Conservation (phyloP, 2,329 filamentous ascomycete genomes). For the Raffaelea albimanens region DNA sequence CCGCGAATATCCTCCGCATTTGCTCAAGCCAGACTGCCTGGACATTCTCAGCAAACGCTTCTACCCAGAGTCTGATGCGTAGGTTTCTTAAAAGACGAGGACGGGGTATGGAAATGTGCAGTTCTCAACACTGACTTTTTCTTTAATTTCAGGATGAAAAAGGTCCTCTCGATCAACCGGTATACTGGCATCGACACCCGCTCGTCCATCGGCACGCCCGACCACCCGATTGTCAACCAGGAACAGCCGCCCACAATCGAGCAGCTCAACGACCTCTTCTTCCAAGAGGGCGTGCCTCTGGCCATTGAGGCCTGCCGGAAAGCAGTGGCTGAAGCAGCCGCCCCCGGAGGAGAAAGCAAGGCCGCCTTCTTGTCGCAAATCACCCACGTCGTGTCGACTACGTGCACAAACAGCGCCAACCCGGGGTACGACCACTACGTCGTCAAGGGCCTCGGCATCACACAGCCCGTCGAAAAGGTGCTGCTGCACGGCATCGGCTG, state of each 20-base stretch:
- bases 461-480: constrained; percentile 52
- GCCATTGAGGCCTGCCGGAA: constrained; percentile 45
- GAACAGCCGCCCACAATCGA: constrained; percentile 41
- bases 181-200: constrained; percentile 56
- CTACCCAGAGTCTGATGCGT: constrained; percentile 52
- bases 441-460: constrained; percentile 46
- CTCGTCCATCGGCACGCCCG: constrained; percentile 50
- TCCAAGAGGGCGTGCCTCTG: constrained; percentile 47
- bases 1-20: constrained; percentile 49
- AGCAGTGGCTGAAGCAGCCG: constrained; percentile 46
- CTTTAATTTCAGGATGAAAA: constrained; percentile 41
- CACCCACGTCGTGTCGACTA: constrained; percentile 59
- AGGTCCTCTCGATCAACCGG: constrained; percentile 53
- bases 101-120: too few species aligned
- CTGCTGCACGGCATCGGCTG: constrained; percentile 59
- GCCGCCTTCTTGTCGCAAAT: constrained; percentile 39
- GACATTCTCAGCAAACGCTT: constrained; percentile 43
- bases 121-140: too few species aligned
- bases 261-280: constrained; percentile 45
- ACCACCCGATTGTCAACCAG: constrained; percentile 53
- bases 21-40: constrained; percentile 39
- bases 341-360: too few species aligned
- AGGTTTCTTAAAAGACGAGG: too few species aligned
- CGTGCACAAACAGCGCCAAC: constrained; percentile 61
- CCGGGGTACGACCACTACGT: constrained; percentile 61